Conservation (phyloP, 2,329 filamentous ascomycete genomes). For the Fusarium keratoplasticum region DNA sequence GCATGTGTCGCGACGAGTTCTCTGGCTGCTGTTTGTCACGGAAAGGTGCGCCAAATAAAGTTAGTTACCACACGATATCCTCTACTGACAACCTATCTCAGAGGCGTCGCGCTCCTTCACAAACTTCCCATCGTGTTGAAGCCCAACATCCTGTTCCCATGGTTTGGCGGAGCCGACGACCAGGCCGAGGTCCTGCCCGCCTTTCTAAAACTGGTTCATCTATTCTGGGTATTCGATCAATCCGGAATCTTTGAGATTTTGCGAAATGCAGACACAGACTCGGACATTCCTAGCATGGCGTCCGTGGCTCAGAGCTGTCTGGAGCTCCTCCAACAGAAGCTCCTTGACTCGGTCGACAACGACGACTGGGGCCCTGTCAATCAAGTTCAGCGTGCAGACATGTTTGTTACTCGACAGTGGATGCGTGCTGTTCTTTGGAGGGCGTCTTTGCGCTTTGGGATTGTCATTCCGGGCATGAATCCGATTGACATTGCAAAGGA, state of each 20-base stretch:
- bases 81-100: constrained; percentile 29
- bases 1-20: constrained; percentile 57
- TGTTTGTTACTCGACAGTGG: constrained; percentile 63
- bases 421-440: constrained; percentile 63
- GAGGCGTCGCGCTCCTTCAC: constrained; percentile 63
- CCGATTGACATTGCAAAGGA: constrained; percentile 60
- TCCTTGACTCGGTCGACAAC: constrained; percentile 55
- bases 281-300: constrained; percentile 46
- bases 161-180: constrained; percentile 51
- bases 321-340: constrained; percentile 54
- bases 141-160: constrained; percentile 53
- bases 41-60: constrained; percentile 46
- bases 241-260: constrained; percentile 61
- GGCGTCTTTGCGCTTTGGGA: constrained; percentile 50
- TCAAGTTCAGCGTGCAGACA: constrained; percentile 61
- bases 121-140: constrained; percentile 60
- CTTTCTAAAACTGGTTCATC: constrained; percentile 60
- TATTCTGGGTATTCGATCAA: constrained; percentile 64
- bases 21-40: constrained; percentile 63
- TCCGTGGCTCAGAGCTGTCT: constrained; percentile 49
- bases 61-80: too few species aligned
- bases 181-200: constrained; percentile 58
- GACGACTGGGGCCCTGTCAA: constrained; percentile 52
- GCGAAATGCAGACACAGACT: constrained; percentile 51
- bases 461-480: constrained; percentile 46